Percentiles rank a stretch among this genome's conserved stretches.
phyloP scores from a whole-genome alignment of 2,329 filamentous ascomycete genomes.

The Beauveria rudraprayagi region DNA sequence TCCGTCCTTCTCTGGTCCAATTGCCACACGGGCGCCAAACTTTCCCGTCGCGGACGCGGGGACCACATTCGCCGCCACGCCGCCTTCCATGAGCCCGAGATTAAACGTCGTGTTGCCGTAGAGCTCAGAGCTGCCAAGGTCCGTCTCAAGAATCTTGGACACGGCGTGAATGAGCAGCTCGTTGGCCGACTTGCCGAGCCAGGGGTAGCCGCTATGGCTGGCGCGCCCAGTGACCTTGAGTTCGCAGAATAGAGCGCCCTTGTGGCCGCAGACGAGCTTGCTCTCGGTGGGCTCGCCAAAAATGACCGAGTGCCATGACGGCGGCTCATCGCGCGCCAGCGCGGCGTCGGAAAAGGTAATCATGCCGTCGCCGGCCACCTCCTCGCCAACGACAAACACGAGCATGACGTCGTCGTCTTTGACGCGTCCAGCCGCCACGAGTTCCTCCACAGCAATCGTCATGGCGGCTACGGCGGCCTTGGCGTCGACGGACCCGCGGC shows the following conservation, averaged over 20 bases:
- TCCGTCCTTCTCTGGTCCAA: conserved; percentile 56
- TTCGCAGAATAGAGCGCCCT: conserved; percentile 66
- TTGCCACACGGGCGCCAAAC: conserved; percentile 68
- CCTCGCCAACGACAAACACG: conserved; percentile 73
- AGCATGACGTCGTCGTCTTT: conserved; percentile 46
- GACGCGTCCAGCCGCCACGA: conserved; percentile 37
- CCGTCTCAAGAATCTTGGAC: conserved; percentile 54
- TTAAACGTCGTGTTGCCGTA: conserved; percentile 89
- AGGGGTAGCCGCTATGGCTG: conserved; percentile 87
- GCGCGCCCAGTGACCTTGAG: conserved; percentile 64
- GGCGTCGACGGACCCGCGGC: conserved; percentile 67
- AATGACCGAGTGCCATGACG: conserved; percentile 57
- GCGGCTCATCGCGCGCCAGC: conserved; percentile 24
- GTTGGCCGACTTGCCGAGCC: conserved; percentile 79
- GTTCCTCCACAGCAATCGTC: conserved; percentile 56
- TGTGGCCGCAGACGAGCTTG: conserved; percentile 84
- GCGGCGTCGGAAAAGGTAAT: conserved; percentile 36
- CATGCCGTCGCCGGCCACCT: conserved; percentile 78
- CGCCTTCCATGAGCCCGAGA: conserved; percentile 68
- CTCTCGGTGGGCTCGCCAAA: conserved; percentile 92
- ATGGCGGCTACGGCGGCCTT: conserved; percentile 66
- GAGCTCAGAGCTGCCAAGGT: conserved; percentile 66
- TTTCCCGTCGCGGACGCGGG: conserved; percentile 62
- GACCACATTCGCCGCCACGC: conserved; percentile 84
- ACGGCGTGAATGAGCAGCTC: conserved; percentile 72